Percentiles rank a stretch among this genome's conserved stretches.
Evolutionary conservation across 2,329 filamentous ascomycete species (phyloP).

Genomic region (Pseudodiploospora longispora): DNA sequence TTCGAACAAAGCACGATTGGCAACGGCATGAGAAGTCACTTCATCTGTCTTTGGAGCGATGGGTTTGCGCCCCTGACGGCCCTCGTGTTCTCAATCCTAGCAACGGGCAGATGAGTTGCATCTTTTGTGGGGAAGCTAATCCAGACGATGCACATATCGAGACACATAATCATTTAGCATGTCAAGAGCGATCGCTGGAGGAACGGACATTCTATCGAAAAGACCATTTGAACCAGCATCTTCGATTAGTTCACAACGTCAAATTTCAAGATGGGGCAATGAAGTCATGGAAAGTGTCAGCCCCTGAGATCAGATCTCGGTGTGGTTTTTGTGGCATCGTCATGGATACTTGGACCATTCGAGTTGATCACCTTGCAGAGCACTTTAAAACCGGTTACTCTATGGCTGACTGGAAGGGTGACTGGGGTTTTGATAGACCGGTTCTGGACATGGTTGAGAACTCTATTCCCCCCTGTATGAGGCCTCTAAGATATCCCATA

Average conservation of each 20-base stretch:
- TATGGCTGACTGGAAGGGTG: constrained; percentile 63
- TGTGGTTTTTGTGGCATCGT: constrained; percentile 59
- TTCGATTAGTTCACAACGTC: constrained; percentile 53
- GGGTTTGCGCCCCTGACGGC: constrained; percentile 55
- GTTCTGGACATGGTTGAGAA: constrained; percentile 58
- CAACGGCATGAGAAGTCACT: constrained; percentile 63
- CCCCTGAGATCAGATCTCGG: constrained; percentile 53
- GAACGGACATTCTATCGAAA: constrained; percentile 61
- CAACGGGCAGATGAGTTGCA: constrained; percentile 48
- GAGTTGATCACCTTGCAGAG: constrained; percentile 57
- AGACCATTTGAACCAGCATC: constrained; percentile 58
- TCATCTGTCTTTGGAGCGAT: constrained; percentile 56
- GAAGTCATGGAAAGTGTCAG: constrained; percentile 53
- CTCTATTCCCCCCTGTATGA: constrained; percentile 57
- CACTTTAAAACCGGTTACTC: constrained; percentile 59
- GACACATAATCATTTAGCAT: constrained; percentile 41
- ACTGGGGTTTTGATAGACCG: constrained; percentile 58
- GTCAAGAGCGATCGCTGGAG: constrained; percentile 54
- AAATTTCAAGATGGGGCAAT: constrained; percentile 58
- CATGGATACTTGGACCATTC: constrained; percentile 52
- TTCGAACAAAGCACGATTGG: constrained; percentile 62
- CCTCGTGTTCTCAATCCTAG: constrained; percentile 48
- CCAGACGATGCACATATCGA: constrained; percentile 29
- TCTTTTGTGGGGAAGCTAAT: constrained; percentile 50
- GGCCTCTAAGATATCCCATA: constrained; percentile 27